Base-by-base conservation (phyloP, 1,284 basidiomycete genomes). In the Pascua sp. region DNA sequence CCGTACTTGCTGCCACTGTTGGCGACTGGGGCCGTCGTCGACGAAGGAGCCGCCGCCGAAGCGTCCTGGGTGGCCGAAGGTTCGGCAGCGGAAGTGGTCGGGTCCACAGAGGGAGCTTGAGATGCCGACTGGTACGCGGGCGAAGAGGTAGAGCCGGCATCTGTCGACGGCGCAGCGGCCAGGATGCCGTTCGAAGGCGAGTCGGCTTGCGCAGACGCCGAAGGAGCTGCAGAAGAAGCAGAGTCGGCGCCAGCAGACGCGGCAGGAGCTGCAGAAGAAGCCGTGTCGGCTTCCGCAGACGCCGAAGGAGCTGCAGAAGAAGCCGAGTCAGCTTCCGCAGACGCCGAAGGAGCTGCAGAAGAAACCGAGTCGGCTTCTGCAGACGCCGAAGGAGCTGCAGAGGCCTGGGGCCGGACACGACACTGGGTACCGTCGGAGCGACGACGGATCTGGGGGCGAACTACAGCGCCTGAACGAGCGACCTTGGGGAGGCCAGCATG, bases 1-100 rank as follows among this genome's bases (percentile, higher is more conserved):
- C 86, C 84, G 17, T 82, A 77, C 77, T 89, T 88, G 53, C 77
- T 71, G 32, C 68, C 63, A 8, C 57, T 37, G 63, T 70, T 67
- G 45, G 42, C 18, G 12, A 18, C 42, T 15, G 39, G 48, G 37
- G 41, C 24, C 32, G 45, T 40, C 17, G 49, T 18, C 10, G 36
- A 38, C 5, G 53, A 32, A 37, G 61, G 49, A 38, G 52, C 53
- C 36, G 52, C 51, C 38, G 42, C 43, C 44, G 46, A 56, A 16
- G 24, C 13, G n/a, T 11, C 9, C 40, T 42, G 17, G 47, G 53
- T 24, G 17, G 36, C 12, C 43, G 44, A 53, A 17, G 12, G 61
- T 44, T 32, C 52, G 41, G 46, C 66, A 57, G 37, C 70, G 66
- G 42, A 60, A 49, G 44, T 52, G 45, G 53, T n/a, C n/a, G n/a